Evolutionary conservation across 768 basidiomycete species (phyloP).

Genomic region (Leccinum olivaceopallidum): DNA sequence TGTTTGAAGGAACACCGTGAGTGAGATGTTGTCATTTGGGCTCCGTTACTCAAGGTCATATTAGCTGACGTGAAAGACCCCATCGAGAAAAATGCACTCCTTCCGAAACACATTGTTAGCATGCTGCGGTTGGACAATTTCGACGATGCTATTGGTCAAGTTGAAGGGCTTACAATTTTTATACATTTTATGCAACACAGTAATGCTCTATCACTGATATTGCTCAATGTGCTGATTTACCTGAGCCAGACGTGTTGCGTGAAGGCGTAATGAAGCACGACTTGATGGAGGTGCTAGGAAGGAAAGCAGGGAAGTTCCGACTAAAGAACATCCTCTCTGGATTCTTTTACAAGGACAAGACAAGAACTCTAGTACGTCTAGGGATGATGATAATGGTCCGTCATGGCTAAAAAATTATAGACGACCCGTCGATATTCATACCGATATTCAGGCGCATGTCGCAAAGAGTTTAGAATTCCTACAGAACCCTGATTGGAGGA

Average conservation of each 20-base stretch:
- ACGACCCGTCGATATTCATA: neutral
- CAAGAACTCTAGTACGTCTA: conserved; percentile 19
- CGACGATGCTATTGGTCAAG: conserved; percentile 23
- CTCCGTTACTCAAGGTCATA: neutral
- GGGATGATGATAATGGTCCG: neutral
- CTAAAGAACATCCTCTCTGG: conserved; percentile 22
- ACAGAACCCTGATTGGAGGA: conserved; percentile 11
- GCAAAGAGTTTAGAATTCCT: conserved; percentile 11
- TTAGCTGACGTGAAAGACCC: conserved; percentile 16
- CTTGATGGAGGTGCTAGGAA: conserved; percentile 19
- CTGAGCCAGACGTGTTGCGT: conserved; percentile 13
- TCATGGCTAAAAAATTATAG: neutral
- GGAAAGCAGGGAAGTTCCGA: conserved; percentile 15
- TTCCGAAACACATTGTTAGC: conserved; percentile 15
- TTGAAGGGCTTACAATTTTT: conserved; percentile 29
- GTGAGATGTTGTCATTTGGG: neutral
- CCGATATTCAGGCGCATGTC: conserved; percentile 10
- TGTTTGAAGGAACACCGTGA: conserved; percentile 19
- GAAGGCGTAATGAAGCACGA: conserved; percentile 12
- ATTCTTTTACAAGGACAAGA: conserved; percentile 25
- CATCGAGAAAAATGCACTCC: conserved; percentile 4
- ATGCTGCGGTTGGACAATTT: conserved; percentile 27
- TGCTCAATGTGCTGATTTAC: neutral
- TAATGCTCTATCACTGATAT: conserved; percentile 4
- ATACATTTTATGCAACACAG: conserved; percentile 20